These are phyloP conservation scores for Ophiocordyceps sinensis DNA, from an alignment of 2,329 filamentous ascomycete genomes.

Conservation along the genomic window DNA sequence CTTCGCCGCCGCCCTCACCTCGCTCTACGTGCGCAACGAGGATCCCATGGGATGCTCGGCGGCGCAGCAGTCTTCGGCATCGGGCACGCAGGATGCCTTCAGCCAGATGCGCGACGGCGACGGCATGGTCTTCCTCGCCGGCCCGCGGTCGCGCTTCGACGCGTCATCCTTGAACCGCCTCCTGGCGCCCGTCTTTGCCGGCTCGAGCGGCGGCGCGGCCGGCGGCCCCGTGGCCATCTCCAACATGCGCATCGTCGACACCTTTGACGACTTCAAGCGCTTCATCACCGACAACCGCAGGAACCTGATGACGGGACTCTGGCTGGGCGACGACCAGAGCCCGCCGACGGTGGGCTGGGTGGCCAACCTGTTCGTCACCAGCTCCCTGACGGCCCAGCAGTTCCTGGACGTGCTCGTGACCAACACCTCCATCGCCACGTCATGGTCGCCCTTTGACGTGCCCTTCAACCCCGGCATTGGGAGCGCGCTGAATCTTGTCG, in stretches of 20 bases:
- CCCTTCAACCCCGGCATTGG: constrained; percentile 57
- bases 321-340: constrained; percentile 47
- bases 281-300: constrained; percentile 48
- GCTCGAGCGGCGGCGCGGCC: constrained; percentile 8
- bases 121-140: constrained; percentile 14
- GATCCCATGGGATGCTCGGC: constrained; percentile 36
- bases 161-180: constrained; percentile 14
- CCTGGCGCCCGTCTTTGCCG: constrained; percentile 25
- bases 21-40: constrained; percentile 54
- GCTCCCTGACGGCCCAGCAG: constrained; percentile 50
- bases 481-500: constrained; percentile 60
- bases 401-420: constrained; percentile 50
- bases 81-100: constrained; percentile 21
- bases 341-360: constrained; percentile 57
- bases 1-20: constrained; percentile 63
- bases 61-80: constrained; percentile 28
- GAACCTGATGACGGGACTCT: constrained; percentile 63
- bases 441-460: constrained; percentile 61
- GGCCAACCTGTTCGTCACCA: constrained; percentile 44
- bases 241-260: constrained; percentile 42
- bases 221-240: constrained; percentile 7
- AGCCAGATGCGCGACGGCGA: constrained; percentile 16
- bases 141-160: constrained; percentile 23
- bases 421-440: constrained; percentile 54
- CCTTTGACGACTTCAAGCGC: constrained; percentile 51